Evolutionary conservation across 2,329 filamentous ascomycete genomes (phyloP), one percentile per base, ranked within the genome.

Genomic region (Colletotrichum sp.): DNA sequence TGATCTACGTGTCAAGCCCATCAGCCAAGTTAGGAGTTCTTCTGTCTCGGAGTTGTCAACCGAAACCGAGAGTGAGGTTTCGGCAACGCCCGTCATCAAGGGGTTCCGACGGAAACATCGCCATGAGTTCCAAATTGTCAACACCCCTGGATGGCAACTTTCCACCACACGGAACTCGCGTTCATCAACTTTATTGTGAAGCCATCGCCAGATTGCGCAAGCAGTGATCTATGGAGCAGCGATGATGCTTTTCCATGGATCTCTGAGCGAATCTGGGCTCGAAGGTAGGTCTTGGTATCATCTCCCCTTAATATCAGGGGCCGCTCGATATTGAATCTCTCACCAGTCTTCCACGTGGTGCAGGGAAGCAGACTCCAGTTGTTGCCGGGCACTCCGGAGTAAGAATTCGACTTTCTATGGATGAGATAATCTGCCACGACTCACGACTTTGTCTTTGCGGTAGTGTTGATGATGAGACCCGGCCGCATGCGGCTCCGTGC

Each of bases 301-400:
- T 34, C 43, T 75, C 72, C 61, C 72, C 61, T 75, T 72, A 75
- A 75, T 75, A 75, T 75, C 72, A 72, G 59, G 36, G 61, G 48
- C 60, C 30, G 39, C 16, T n/a, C 7, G 16, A 48, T 66, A 55
- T 55, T 71, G 36, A 24, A 52, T 12, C 26, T 59, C 30, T 64
- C 26, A 57, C 32, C 36, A 61, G 36, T 13, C 30, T 32, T 64
- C 73, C 73, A 68, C 69, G 69, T 64, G 69, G 57, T 43, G 32
- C 34, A 75, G 73, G 70, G 64, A 68, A 30, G n/a, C 10, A 7
- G 43, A n/a, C 24, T 48, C 34, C 70, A 60, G 70, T 52, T 39
- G 57, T 28, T 73, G 6, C 70, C 70, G 73, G 70, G 57, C 65
- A 57, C 39, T 65, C 73, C 70, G 73, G 73, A 12, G 55, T 72